Percentiles rank a stretch among this genome's conserved stretches.
Evolutionary conservation across 1,139 yeast species (phyloP).

Genomic region (Diutina catenulata): DNA sequence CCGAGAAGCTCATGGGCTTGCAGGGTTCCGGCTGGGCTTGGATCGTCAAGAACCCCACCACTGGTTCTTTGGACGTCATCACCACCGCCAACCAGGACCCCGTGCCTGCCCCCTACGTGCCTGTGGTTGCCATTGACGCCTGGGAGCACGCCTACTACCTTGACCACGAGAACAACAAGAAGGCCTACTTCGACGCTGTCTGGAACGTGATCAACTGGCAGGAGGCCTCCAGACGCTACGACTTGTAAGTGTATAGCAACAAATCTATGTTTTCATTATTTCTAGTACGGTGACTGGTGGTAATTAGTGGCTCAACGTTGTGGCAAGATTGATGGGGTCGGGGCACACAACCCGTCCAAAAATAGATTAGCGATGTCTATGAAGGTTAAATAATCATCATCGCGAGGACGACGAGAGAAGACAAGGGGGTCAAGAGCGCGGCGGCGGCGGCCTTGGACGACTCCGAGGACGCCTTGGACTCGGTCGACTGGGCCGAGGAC

Average conservation of each 20-base stretch:
- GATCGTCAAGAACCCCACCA: constrained; percentile 76
- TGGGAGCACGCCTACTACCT: constrained; percentile 99
- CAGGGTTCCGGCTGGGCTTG: constrained; percentile 99
- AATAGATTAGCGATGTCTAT: too few species aligned
- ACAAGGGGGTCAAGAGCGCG: too few species aligned
- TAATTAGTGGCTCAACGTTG: too few species aligned
- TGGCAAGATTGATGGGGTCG: too few species aligned
- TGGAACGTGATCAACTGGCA: constrained; percentile 97
- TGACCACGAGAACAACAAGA: constrained; percentile 92
- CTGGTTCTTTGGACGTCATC: constrained; percentile 63
- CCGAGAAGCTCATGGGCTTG: constrained; percentile 75
- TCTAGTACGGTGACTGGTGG: too few species aligned
- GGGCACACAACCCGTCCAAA: too few species aligned
- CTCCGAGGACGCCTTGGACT: too few species aligned
- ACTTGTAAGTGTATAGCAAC: background rate
- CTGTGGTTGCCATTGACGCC: constrained; percentile 90
- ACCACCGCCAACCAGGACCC: constrained; percentile 90
- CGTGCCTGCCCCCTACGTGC: constrained; percentile 59
- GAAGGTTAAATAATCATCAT: too few species aligned
- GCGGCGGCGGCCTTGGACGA: too few species aligned
- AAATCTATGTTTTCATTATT: too few species aligned
- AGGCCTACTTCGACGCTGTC: constrained; percentile 88
- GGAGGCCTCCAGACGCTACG: constrained; percentile 45
- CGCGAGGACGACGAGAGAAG: too few species aligned
- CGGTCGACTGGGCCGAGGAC: too few species aligned